A percentile compares a stretch with the other conserved stretches of the same genome.
Evolutionary conservation across 805 yeast species (phyloP).

Genomic region (Yamadazyma takamatsuzukensis): DNA sequence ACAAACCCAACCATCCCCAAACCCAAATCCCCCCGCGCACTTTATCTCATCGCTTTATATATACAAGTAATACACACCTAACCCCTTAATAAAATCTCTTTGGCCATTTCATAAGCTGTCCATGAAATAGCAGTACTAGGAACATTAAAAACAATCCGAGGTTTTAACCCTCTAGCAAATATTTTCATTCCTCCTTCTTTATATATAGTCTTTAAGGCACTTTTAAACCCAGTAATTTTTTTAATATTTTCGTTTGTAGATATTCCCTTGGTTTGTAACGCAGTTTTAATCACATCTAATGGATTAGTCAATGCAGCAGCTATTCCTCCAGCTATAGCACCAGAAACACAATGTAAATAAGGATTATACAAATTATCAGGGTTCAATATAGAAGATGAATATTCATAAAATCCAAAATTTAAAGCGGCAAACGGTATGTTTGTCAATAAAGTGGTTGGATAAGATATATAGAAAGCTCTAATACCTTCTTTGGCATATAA

Average conservation of each 20-base stretch:
- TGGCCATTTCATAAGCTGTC: conserved; percentile 98
- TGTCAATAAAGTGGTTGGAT: conserved; percentile 90
- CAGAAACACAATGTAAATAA: conserved; percentile 83
- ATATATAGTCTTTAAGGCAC: conserved; percentile 69
- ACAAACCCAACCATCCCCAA: too few relatives aligned
- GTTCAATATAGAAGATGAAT: conserved; percentile 70
- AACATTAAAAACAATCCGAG: conserved; percentile 87
- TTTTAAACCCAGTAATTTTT: conserved; percentile 59
- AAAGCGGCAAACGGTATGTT: conserved; percentile 94
- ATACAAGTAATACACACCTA: too few relatives aligned
- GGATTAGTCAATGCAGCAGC: conserved; percentile 97
- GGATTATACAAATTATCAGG: conserved; percentile 83
- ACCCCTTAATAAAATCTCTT: conserved; percentile 57
- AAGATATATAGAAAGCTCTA: conserved; percentile 82
- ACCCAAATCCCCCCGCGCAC: too few relatives aligned
- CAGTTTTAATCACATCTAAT: conserved; percentile 87
- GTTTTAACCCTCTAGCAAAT: conserved; percentile 80
- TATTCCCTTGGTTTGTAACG: conserved; percentile 76
- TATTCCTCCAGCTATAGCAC: conserved; percentile 90
- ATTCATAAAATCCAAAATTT: conserved; percentile 90
- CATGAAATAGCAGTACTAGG: conserved; percentile 96
- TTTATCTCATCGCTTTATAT: too few relatives aligned
- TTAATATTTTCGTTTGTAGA: conserved; percentile 46
- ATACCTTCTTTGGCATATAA: conserved; percentile 65
- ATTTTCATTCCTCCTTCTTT: conserved; percentile 58